Evolutionary conservation across 306 rosid species (phyloP), one percentile per base, ranked within the genome.

Genomic region (Luffa acutangula): DNA sequence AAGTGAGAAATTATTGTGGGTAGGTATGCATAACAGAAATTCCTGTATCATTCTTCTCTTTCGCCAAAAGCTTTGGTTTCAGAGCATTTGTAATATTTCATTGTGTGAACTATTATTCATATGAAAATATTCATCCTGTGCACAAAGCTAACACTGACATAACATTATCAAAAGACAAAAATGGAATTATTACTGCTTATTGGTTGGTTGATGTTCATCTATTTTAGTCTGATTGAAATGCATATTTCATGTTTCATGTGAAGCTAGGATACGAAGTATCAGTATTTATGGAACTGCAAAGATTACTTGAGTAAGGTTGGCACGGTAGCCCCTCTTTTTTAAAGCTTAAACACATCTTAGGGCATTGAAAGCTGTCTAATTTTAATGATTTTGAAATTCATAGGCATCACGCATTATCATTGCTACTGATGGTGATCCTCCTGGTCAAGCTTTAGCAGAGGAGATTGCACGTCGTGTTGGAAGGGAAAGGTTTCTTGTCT

Each of bases 391-490:
- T 76, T 75, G 43, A 53, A 84, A 75, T 80, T 85, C 73, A 78
- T 64, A 95, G 99, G 97, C 97, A 81, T 91, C 96, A 13, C 96
- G 99, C 5, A 85, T 95, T 54, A 81, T 95, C 82, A 90, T 95
- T 80, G 97, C 99, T 79, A 95, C 99, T 83, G 99, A 95, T 80
- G 99, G 92, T 71, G 99, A 95, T 85, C 62, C 12, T 63, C 97
- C 99, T 73, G 99, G 97, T 87, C 99, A 95, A 87, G 97, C 99
- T 80, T 87, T 95, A 84, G 96, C 97, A 74, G 99, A 95, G 83
- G 99, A 93, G 91, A 93, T 95, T 85, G 99, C 99, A 76, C 97
- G 99, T 46, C 97, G 97, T 75, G 87, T 95, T 76, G 99, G 99
- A 76, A 89, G 87, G 87, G 99, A 93, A 81, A 95, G 91, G 99